phyloP scores from a whole-genome alignment of 345 rosid species.

The Eutrema heterophyllum region DNA sequence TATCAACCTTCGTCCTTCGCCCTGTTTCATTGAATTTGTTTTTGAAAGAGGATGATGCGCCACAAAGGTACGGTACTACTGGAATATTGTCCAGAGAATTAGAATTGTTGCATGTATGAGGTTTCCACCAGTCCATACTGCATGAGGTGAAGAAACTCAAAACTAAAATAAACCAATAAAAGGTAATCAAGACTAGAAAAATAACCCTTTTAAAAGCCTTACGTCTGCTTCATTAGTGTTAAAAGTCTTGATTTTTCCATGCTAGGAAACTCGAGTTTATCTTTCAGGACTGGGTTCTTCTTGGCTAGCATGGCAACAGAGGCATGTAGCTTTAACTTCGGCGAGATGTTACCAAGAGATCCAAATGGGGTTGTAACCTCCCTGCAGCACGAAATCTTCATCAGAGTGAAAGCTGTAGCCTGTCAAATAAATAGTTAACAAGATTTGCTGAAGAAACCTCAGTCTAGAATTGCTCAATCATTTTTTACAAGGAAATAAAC shows the following conservation, averaged over 20 bases:
- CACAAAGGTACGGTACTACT: conserved; percentile 30
- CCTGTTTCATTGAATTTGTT: neutral
- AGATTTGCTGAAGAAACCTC: neutral
- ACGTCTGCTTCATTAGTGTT: conserved; percentile 29
- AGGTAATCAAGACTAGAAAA: conserved; percentile 2
- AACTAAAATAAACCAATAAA: neutral
- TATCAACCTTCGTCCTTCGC: conserved; percentile 5
- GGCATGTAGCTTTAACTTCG: conserved; percentile 3
- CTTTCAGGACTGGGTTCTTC: conserved; percentile 33
- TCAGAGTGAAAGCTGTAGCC: conserved; percentile 1
- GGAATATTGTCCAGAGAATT: conserved; percentile 33
- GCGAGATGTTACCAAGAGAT: conserved; percentile 15
- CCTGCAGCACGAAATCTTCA: conserved; percentile 21
- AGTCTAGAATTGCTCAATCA: neutral
- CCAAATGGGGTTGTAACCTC: conserved; percentile 2
- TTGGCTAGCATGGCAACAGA: conserved; percentile 26
- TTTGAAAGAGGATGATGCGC: conserved; percentile 12
- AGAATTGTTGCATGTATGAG: conserved; percentile 15
- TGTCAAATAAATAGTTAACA: neutral
- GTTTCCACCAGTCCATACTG: conserved; percentile 42
- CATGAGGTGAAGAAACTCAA: conserved; percentile 16
- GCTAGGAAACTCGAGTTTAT: conserved; percentile 31
- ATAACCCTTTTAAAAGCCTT: conserved; percentile 10
- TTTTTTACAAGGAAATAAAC: neutral
- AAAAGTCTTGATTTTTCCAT: conserved; percentile 36